Evolutionary conservation across 1,284 basidiomycete species (phyloP).

Genomic region (Volvariella volvacea): DNA sequence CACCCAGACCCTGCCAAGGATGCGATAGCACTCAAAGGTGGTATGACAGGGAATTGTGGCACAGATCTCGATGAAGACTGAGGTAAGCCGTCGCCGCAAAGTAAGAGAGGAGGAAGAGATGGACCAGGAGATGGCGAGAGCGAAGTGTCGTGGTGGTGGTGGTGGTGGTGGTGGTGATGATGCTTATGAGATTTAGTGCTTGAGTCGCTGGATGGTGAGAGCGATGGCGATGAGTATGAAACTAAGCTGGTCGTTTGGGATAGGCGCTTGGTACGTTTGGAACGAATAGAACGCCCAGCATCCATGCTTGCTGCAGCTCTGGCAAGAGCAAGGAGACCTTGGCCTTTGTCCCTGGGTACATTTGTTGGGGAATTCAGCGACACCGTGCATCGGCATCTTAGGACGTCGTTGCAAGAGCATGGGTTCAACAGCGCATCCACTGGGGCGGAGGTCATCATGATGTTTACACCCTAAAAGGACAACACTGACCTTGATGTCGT

Average conservation of each 20-base stretch:
- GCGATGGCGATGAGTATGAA: constrained; percentile 6
- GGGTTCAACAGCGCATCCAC: constrained; percentile 57
- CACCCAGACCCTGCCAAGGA: constrained; percentile 59
- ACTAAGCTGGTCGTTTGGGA: no score
- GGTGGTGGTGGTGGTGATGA: constrained; percentile 6
- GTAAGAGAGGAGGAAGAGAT: constrained; percentile 38
- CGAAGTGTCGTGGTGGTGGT: constrained; percentile 8
- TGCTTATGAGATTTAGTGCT: constrained; percentile 8
- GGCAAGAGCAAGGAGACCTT: constrained; percentile 41
- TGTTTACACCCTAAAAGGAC: constrained; percentile 1
- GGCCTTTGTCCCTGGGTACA: constrained; percentile 10
- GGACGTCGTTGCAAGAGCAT: constrained; percentile 51
- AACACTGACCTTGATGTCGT: constrained; percentile 43
- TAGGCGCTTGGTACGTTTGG: no score
- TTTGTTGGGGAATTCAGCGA: constrained; percentile 12
- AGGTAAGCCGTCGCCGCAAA: constrained; percentile 12
- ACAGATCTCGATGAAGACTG: constrained; percentile 16
- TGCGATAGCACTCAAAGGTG: constrained; percentile 46
- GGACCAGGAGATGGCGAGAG: constrained; percentile 20
- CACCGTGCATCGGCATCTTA: constrained; percentile 47
- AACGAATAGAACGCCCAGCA: no score
- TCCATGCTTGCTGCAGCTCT: constrained; percentile 32
- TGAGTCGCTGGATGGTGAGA: constrained; percentile 7
- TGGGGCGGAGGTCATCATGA: constrained; percentile 17
- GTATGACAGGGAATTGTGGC: constrained; percentile 48